These are phyloP conservation scores for Chaetomidium leptoderma DNA, from an alignment of 495 filamentous ascomycete species.

Conservation along the genomic window DNA sequence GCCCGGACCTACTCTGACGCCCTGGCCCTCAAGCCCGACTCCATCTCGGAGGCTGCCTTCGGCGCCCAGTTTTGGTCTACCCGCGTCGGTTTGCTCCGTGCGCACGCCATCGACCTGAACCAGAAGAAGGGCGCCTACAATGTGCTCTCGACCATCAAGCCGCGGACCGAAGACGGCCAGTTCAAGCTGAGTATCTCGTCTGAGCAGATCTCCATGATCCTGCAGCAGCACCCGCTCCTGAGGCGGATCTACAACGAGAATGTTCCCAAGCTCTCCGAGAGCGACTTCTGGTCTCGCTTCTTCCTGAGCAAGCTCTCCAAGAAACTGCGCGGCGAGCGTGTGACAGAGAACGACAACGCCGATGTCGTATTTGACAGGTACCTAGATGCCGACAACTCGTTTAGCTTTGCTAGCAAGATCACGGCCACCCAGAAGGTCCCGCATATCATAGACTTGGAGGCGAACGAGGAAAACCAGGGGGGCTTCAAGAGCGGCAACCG, in stretches of 20 bases:
- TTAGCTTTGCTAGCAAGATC: conserved; percentile 45
- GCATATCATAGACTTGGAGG: conserved; percentile 84
- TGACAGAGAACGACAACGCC: conserved; percentile 65
- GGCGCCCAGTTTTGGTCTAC: conserved; percentile 91
- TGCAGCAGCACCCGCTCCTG: conserved; percentile 87
- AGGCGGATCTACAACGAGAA: conserved; percentile 89
- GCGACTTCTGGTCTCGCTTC: conserved; percentile 86
- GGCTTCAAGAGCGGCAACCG: conserved; percentile 68
- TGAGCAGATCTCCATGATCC: conserved; percentile 90
- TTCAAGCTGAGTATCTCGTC: conserved; percentile 78
- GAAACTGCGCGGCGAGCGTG: conserved; percentile 82
- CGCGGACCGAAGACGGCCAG: conserved; percentile 68
- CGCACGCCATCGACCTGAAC: conserved; percentile 81
- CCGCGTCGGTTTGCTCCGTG: conserved; percentile 74
- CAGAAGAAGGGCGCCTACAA: conserved; percentile 88
- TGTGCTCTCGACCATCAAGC: conserved; percentile 84
- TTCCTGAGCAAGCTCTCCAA: conserved; percentile 86
- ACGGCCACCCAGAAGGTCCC: conserved; percentile 61
- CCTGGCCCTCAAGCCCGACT: conserved; percentile 69
- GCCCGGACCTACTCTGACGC: conserved; percentile 79
- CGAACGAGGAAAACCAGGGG: conserved; percentile 84
- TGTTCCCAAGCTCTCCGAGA: conserved; percentile 75
- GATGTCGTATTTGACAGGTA: conserved; percentile 83
- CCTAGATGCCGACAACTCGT: conserved; percentile 62
- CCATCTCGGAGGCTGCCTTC: conserved; percentile 70